Percentiles rank a stretch among this genome's conserved stretches.
These are phyloP conservation scores for Alisma plantagoaquatica DNA, from an alignment of 106 monocot genomes.

Conservation along the genomic window DNA sequence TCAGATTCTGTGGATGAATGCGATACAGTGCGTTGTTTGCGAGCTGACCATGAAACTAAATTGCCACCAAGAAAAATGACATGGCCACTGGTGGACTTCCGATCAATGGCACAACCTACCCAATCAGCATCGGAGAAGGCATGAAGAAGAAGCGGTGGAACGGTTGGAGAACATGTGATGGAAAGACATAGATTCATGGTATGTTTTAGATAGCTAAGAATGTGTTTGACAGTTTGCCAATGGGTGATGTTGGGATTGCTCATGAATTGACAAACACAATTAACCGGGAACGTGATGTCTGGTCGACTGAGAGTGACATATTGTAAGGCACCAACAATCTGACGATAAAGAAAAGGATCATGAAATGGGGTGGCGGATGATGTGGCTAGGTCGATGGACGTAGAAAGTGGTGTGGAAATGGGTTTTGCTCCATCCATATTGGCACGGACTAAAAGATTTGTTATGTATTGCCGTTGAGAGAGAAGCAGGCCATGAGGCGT, in stretches of 20 bases:
- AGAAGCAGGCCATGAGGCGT: not conserved
- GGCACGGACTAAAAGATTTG: not conserved
- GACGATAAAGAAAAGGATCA: not conserved
- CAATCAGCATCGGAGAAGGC: conserved; percentile 11
- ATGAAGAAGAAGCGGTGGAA: not conserved
- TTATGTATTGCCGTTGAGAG: not conserved
- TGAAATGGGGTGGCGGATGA: not conserved
- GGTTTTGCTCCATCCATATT: not conserved
- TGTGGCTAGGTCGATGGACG: not conserved
- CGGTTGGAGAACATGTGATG: not conserved
- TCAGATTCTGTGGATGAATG: conserved; percentile 1
- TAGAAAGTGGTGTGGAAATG: not conserved
- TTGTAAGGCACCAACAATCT: conserved; percentile 1
- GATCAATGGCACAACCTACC: conserved; percentile 3
- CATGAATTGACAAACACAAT: conserved; percentile 6
- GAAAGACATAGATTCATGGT: not conserved
- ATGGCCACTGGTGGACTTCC: conserved; percentile 3
- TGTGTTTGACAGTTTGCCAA: conserved; percentile 5
- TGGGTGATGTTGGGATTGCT: not conserved
- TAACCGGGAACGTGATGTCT: conserved; percentile 4
- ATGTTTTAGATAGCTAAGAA: conserved; percentile 1
- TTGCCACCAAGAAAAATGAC: conserved; percentile 2
- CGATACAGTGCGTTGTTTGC: conserved; percentile 1
- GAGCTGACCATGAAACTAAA: conserved; percentile 2
- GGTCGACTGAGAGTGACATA: conserved; percentile 1